Evolutionary conservation across 2,329 filamentous ascomycete species (phyloP).

Genomic region (Fusarium protoensiforme): DNA sequence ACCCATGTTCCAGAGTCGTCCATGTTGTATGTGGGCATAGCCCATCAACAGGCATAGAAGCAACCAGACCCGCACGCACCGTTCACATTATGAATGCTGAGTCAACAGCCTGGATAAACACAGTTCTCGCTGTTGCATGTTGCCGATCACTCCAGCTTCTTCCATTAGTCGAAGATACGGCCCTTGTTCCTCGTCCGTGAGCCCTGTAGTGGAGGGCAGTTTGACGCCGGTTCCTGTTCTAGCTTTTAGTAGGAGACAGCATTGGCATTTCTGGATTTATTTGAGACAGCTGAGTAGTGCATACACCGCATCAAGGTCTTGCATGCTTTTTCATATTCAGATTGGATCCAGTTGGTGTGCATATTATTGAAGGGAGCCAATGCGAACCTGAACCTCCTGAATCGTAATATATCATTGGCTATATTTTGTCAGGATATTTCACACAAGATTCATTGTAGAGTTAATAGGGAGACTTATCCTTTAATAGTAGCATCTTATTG

Average conservation of each 20-base stretch:
- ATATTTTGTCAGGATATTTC: fast-evolving
- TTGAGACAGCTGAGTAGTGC: neutral
- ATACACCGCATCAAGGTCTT: neutral
- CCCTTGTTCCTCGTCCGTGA: neutral
- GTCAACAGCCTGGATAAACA: neutral
- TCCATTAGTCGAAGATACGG: neutral
- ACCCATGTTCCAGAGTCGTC: neutral
- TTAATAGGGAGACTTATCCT: neutral
- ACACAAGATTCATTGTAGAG: too few relatives aligned
- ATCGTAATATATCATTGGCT: too few relatives aligned
- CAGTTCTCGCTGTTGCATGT: neutral
- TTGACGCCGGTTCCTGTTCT: neutral
- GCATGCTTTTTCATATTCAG: neutral
- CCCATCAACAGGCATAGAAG: neutral
- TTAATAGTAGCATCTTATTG: neutral
- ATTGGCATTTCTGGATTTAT: neutral
- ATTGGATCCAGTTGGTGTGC: neutral
- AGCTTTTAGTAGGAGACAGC: neutral
- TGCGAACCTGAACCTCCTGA: neutral
- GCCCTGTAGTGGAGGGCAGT: neutral
- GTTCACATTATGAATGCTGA: neutral
- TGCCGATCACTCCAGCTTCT: neutral
- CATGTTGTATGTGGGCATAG: neutral
- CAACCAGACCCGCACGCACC: neutral
- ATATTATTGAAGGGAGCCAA: neutral